These are phyloP conservation scores for Populus davidiana DNA, from an alignment of 345 rosid genomes.

Conservation along the genomic window DNA sequence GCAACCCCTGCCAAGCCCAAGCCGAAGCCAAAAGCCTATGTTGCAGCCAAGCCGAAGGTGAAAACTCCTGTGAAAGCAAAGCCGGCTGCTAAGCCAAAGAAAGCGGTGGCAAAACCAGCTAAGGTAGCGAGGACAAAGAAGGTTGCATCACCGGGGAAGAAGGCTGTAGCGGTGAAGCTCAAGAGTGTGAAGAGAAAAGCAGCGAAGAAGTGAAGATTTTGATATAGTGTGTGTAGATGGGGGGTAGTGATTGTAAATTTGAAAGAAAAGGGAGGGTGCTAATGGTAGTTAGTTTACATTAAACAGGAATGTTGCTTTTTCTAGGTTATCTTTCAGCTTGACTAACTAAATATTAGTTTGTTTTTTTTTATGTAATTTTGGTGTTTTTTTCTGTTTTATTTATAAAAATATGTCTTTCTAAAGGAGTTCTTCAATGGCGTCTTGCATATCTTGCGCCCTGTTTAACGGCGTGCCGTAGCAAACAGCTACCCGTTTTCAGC, in stretches of 20 bases:
- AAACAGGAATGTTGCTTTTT: neutral
- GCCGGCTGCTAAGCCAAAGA: slow-evolving; percentile 6
- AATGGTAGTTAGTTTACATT: neutral
- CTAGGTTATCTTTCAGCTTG: neutral
- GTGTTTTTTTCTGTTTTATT: neutral
- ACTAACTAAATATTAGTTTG: neutral
- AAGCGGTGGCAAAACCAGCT: neutral
- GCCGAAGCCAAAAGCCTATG: slow-evolving; percentile 11
- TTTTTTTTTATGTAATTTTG: neutral
- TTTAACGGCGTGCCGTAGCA: neutral
- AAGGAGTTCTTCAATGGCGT: neutral
- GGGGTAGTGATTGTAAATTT: slow-evolving; percentile 7
- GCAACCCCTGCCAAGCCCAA: neutral
- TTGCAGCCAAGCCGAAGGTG: neutral
- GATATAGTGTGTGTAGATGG: too few species aligned
- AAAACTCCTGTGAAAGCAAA: slow-evolving; percentile 2
- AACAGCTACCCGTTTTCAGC: neutral
- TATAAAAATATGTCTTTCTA: neutral
- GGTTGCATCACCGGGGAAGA: neutral
- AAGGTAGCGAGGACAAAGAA: neutral
- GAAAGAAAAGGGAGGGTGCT: neutral
- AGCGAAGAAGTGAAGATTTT: slow-evolving; percentile 12
- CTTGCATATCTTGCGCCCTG: neutral
- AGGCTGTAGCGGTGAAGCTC: neutral
- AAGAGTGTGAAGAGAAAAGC: slow-evolving; percentile 7